Evolutionary conservation across 164 flowering plant genomes (phyloP), one percentile per base, ranked within the genome.

Genomic region (Sextonia rubra): DNA sequence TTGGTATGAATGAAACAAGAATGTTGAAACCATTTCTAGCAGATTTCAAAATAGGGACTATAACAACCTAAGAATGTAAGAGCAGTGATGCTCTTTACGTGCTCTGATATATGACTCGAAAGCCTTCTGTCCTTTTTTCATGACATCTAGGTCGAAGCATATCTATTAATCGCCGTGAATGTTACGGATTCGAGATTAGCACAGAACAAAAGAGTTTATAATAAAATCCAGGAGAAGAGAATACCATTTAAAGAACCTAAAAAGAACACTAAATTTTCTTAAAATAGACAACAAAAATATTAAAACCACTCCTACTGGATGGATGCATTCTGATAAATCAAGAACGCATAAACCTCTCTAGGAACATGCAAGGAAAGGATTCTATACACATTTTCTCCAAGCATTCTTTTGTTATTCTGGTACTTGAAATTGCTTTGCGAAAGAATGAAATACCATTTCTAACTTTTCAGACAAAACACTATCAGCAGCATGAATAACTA

Each of bases 51-150:
- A 68, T 3, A 4, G 60, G 30, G 18, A 47, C 27, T 68, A 30
- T 1, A 72, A 64, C n/a, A 55, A 92, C 99, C 96, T 95, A 89
- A 95, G 90, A 76, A 95, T 93, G 78, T 78, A 95, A 62, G 92
- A 82, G 85, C 98, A 93, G 64, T 85, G 94, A 72, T 95, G 99
- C 77, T 95, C 97, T 75, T 95, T 95, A 72, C 93, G 93, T 68
- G 98, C 98, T 80, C 99, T 97, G 66, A 95, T 76, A 70, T 75
- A 90, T 12, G 99, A 95, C 56, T 91, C 97, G 80, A 95, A 91
- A 69, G 97, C 96, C 77, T 82, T 89, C 1, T 86, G 76, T 56
- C 98, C 99, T 74, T 92, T 95, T 63, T 91, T 94, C 99, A 92
- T 91, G 63, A 90, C 88, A 87, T 91, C 96, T 32, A 97, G 92